Percentiles rank a stretch among this genome's conserved stretches.
Conservation (phyloP, 192 early-diverging fungal species). For the Mortierella claussenii region DNA sequence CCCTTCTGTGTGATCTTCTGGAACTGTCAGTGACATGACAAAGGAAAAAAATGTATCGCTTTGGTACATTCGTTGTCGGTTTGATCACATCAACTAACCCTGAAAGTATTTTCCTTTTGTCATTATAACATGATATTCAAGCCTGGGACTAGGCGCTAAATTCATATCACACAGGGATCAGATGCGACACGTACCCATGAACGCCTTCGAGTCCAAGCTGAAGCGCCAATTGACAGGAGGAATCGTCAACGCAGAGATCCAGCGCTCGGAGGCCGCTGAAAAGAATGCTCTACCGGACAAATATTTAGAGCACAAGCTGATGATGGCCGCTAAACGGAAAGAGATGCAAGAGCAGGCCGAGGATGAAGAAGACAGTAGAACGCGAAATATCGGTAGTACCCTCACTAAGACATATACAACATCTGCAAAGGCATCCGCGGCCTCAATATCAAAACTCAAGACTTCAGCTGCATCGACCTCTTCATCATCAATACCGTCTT, state of each 20-base stretch:
- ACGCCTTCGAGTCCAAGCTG: slow-evolving; percentile 53
- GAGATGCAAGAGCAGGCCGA: slow-evolving; percentile 32
- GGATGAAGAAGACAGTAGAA: slow-evolving; percentile 32
- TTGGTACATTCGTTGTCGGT: too few relatives aligned
- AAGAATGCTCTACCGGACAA: slow-evolving; percentile 53
- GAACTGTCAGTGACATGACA: too few relatives aligned
- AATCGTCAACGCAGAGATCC: slow-evolving; percentile 11
- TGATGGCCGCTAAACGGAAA: slow-evolving; percentile 51
- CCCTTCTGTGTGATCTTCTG: too few relatives aligned
- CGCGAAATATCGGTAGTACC: slow-evolving; percentile 38
- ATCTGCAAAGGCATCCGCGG: neutral
- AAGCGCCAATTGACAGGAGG: slow-evolving; percentile 54
- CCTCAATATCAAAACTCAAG: neutral
- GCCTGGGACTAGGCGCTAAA: slow-evolving; percentile 63
- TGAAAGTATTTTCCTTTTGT: neutral
- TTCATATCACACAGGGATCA: slow-evolving; percentile 62
- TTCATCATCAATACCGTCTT: neutral
- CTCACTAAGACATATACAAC: neutral
- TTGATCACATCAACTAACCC: neutral
- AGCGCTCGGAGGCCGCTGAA: slow-evolving; percentile 25
- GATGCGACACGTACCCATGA: slow-evolving; percentile 53
- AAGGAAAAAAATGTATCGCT: neutral
- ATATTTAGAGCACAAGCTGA: slow-evolving; percentile 51
- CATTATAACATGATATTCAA: slow-evolving; percentile 11
- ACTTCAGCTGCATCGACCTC: neutral